Evolutionary conservation across 177 flowering plant genomes (phyloP), one percentile per base, ranked within the genome.

Genomic region (Vitis hybrid): DNA sequence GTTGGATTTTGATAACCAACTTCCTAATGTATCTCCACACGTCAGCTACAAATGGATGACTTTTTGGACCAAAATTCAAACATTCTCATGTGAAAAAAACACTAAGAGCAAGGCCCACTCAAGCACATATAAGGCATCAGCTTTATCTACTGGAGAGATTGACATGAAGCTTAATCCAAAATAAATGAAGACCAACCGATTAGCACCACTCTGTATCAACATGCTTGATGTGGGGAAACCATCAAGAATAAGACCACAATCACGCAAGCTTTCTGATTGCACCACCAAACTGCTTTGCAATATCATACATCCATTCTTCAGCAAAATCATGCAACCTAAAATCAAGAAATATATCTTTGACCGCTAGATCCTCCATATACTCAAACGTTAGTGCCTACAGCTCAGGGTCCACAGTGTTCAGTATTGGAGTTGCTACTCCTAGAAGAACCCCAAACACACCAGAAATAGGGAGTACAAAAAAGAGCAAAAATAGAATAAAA

Each of bases 161-260:
- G 97, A 96, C 11, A 87, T 94, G 80, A 86, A 92, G 85, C 98
- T 96, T 78, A 94, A 82, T 70, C 98, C 99, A 82, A 96, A 92
- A 76, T 96, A 97, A 72, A 96, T 96, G 14, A 96, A 88, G 1
- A 95, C 99, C 87, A 95, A 78, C 76, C 89, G 87, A 80, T 96
- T 91, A 67, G 84, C 82, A 73, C 78, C 84, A 73, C 58, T 81
- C 9, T 73, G 78, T 14, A 94, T 66, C 44, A 96, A 79, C 97
- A 94, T 91, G 84, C 94, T 96, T 62, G 99, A 96, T 62, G 98
- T 92, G 62, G 97, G 94, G 77, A 96, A 78, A 73, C 94, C 98
- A 15, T 98, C 99, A 78, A 92, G 99, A 77, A 92, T 76, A 55
- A 96, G 84, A 49, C 98, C 98, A 72, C 99, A 97, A 78, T 96